These are phyloP conservation scores for Trichoderma oligosporum DNA, from an alignment of 2,329 filamentous ascomycete genomes.

Conservation along the genomic window DNA sequence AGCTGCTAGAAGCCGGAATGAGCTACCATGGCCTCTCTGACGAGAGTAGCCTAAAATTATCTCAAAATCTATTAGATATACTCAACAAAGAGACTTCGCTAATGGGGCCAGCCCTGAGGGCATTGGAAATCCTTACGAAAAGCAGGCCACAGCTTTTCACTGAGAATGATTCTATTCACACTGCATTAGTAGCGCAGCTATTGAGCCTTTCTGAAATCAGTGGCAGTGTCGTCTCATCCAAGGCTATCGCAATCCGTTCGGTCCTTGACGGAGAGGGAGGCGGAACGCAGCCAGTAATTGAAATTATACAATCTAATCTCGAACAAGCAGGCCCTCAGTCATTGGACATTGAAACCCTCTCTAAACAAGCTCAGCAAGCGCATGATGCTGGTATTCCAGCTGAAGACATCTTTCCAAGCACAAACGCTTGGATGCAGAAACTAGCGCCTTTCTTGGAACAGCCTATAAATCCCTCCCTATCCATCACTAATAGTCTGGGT, in stretches of 20 bases:
- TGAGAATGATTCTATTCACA: slow-evolving; percentile 43
- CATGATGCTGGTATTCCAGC: slow-evolving; percentile 28
- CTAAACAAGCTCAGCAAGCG: slow-evolving; percentile 37
- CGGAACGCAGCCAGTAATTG: slow-evolving; percentile 44
- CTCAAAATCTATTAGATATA: slow-evolving; percentile 34
- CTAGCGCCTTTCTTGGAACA: slow-evolving; percentile 52
- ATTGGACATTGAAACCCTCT: slow-evolving; percentile 33
- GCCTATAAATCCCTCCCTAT: slow-evolving; percentile 58
- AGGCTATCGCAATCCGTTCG: slow-evolving; percentile 41
- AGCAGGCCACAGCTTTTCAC: slow-evolving; percentile 44
- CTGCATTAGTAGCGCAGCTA: slow-evolving; percentile 50
- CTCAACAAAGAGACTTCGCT: slow-evolving; percentile 31
- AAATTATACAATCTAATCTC: slow-evolving; percentile 54
- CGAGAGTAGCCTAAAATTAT: slow-evolving; percentile 33
- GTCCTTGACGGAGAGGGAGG: slow-evolving; percentile 44
- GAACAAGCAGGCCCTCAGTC: slow-evolving; percentile 47
- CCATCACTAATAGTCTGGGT: slow-evolving; percentile 68
- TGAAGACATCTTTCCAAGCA: slow-evolving; percentile 59
- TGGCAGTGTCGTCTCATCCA: slow-evolving; percentile 38
- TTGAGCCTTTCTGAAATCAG: slow-evolving; percentile 52
- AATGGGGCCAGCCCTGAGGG: slow-evolving; percentile 36
- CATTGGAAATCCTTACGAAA: slow-evolving; percentile 47
- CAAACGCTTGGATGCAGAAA: slow-evolving; percentile 61
- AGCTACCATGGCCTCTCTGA: slow-evolving; percentile 40
- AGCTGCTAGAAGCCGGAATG: slow-evolving; percentile 48